Conservation (phyloP, 2,329 filamentous ascomycete species). For the Phaeoacremonium minimum region DNA sequence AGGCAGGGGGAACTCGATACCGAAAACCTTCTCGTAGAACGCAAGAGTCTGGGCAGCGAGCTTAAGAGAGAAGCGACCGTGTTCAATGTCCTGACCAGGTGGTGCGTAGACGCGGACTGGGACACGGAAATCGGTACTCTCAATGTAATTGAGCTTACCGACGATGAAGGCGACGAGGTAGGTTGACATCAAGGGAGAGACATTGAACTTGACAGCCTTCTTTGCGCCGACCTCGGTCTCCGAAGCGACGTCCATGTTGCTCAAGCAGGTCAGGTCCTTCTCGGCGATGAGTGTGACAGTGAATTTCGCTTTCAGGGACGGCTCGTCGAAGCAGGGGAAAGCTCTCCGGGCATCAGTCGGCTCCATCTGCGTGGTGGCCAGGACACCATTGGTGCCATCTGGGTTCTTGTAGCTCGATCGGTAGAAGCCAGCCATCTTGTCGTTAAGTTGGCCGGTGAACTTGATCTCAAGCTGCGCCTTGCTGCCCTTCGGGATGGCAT, state of each 20-base stretch:
- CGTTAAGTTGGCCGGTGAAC: conserved; percentile 76
- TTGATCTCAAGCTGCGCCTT: conserved; percentile 75
- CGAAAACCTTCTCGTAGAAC: conserved; percentile 95
- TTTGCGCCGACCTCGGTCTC: conserved; percentile 68
- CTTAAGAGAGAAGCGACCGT: conserved; percentile 85
- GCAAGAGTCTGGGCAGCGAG: conserved; percentile 84
- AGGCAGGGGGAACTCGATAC: conserved; percentile 78
- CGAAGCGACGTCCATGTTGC: conserved; percentile 91
- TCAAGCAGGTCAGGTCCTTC: conserved; percentile 84
- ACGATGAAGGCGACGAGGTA: conserved; percentile 94
- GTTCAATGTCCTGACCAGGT: conserved; percentile 82
- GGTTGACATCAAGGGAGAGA: conserved; percentile 90
- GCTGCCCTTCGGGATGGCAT: conserved; percentile 66
- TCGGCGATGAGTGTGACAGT: conserved; percentile 88
- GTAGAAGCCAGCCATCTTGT: conserved; percentile 89
- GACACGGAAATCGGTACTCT: conserved; percentile 86
- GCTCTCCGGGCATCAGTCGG: conserved; percentile 88
- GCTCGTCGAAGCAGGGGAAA: conserved; percentile 96
- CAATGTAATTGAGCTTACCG: conserved; percentile 89
- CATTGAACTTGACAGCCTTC: conserved; percentile 89
- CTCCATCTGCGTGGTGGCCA: conserved; percentile 95
- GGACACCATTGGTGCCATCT: conserved; percentile 73
- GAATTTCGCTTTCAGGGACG: conserved; percentile 87
- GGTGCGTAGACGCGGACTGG: conserved; percentile 94
- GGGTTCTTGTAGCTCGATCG: conserved; percentile 84